A percentile compares a stretch with the other conserved stretches of the same genome.
phyloP scores from a whole-genome alignment of 1,139 yeast genomes.

The Debaryomycetaceae sp. region DNA sequence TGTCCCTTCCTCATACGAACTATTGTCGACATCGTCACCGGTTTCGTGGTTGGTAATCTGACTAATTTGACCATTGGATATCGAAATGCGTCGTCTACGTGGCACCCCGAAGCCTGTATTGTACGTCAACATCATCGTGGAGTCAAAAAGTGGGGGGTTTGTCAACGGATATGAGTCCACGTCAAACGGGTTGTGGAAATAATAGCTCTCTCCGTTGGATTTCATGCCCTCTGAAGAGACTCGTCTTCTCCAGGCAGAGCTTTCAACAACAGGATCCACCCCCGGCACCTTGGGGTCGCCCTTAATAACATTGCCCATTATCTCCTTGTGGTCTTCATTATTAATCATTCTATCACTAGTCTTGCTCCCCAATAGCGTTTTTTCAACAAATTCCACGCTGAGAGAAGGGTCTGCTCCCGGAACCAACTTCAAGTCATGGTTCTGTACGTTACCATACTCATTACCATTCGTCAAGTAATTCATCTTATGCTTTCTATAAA shows the following conservation, averaged over 20 bases:
- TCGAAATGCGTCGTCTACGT: slow-evolving; percentile 62
- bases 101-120: slow-evolving; percentile 38
- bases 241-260: background rate
- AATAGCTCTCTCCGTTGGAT: background rate
- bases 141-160: slow-evolving; percentile 63
- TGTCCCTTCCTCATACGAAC: slow-evolving; percentile 13
- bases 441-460: background rate
- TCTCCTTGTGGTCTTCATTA: background rate
- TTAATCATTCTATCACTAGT: background rate
- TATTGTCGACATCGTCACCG: slow-evolving; percentile 25
- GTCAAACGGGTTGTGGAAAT: slow-evolving; percentile 30
- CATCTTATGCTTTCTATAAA: background rate
- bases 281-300: background rate
- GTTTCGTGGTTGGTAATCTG: slow-evolving; percentile 55
- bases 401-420: background rate
- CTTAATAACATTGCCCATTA: background rate
- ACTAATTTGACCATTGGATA: slow-evolving; percentile 77
- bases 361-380: background rate
- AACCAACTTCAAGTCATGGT: background rate
- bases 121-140: slow-evolving; percentile 44
- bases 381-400: background rate
- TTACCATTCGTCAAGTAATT: background rate
- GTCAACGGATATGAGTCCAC: slow-evolving; percentile 55
- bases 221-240: background rate
- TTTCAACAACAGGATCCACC: background rate